Evolutionary conservation across 208 protist species (phyloP).

Genomic region (Willaertia magna): DNA sequence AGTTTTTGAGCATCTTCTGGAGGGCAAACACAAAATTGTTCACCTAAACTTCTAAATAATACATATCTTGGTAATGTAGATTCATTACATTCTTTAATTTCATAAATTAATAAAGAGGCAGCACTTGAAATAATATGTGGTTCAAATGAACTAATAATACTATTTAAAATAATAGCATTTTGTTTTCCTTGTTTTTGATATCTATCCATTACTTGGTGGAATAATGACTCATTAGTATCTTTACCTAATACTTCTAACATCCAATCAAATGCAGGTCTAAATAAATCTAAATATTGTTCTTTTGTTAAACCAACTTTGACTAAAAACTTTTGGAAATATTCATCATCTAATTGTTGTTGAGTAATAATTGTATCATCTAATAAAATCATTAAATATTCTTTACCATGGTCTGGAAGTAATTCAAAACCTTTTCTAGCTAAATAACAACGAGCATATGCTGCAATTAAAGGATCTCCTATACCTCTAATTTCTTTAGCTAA

Average conservation of each 20-base stretch:
- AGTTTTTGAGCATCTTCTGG: conserved; percentile 20
- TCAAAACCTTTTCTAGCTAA: conserved; percentile 42
- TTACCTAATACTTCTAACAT: conserved; percentile 37
- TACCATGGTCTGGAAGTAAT: not conserved
- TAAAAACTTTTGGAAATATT: conserved; percentile 15
- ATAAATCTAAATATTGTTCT: conserved; percentile 48
- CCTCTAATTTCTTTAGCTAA: conserved; percentile 46
- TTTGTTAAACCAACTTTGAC: conserved; percentile 19
- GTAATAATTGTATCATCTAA: conserved; percentile 25
- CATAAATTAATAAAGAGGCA: conserved; percentile 16
- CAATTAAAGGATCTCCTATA: conserved; percentile 58
- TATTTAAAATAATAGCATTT: conserved; percentile 37
- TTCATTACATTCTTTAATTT: not conserved
- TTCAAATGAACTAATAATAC: conserved; percentile 40
- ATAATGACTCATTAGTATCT: not conserved
- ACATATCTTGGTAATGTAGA: conserved; percentile 1
- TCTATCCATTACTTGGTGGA: not conserved
- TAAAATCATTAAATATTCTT: conserved; percentile 3
- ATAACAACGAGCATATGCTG: conserved; percentile 49
- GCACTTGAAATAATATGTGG: conserved; percentile 31
- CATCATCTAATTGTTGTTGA: conserved; percentile 2
- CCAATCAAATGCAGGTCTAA: conserved; percentile 50
- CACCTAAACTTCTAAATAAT: conserved; percentile 37
- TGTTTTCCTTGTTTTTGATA: conserved; percentile 12
- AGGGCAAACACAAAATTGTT: conserved; percentile 24